Base-by-base conservation (phyloP, 2,329 filamentous ascomycete genomes). In the Calonectria pseudoreteaudii region DNA sequence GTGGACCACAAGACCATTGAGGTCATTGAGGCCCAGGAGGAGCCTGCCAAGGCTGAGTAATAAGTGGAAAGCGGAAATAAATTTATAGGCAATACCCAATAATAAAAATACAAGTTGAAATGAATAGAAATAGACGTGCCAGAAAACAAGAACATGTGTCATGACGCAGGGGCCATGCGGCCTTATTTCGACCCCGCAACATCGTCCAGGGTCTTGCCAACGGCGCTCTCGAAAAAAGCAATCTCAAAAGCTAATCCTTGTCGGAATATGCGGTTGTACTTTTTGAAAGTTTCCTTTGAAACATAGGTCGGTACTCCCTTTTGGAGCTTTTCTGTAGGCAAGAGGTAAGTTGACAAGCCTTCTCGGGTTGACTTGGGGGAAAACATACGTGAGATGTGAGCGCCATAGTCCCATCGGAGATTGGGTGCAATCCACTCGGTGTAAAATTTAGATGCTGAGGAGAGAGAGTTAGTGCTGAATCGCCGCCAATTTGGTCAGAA, bases 1-100 rank as follows among this genome's bases (percentile, higher is more conserved):
- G 60, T 65, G 2, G 60, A 65, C 41, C 41, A 65, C 41, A 65
- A 65, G 60, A 65, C 60, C 14, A 65, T 65, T 7, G 60, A 65
- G 14, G 41, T 65, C 13, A 65, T 65, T 65, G 60, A 65, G 28
- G 60, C 60, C 26, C 60, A 65, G 60, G 38, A 41, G 16, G 60
- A 65, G 41, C 60, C 60, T 26, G 10, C 41, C 7, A 65, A 49
- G 60, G 60, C 60, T 26, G 60, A 65, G 16, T 38, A 38, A 2
- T 65, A 65, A n/a, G 18, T 41, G 26, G 11, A 49, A 1, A 34
- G 9, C 20, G 3, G 3, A 28, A 60, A 60, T 28, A 1, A n/a
- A 53, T 30, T 53, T 38, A n/a, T 52, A n/a, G n/a, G 31, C 7
- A 62, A 28, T 41, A 62, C 26, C 38, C 38, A 62, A 62, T 62